Conservation (phyloP, 768 basidiomycete species). For the Pleurotus citrinopileatus region DNA sequence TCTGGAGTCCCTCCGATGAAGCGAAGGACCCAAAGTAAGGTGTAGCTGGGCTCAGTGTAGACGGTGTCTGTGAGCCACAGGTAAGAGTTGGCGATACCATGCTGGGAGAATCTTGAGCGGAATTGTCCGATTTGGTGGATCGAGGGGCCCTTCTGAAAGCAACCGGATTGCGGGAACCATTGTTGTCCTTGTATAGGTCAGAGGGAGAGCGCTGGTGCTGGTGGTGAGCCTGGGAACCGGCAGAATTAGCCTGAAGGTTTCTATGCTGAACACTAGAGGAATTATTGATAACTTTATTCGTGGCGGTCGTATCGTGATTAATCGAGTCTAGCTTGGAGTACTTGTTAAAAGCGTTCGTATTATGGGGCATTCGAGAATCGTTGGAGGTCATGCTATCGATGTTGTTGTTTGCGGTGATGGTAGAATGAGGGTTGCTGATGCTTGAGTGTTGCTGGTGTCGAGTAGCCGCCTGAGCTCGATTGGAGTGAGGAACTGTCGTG, state of each 20-base stretch:
- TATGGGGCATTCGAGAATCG: background rate
- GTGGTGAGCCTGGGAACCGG: constrained; percentile 13
- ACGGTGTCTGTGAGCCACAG: constrained; percentile 62
- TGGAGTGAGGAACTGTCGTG: constrained; percentile 6
- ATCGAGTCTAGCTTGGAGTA: constrained; percentile 14
- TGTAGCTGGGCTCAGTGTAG: constrained; percentile 68
- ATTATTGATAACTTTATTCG: constrained; percentile 15
- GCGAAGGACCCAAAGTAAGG: constrained; percentile 67
- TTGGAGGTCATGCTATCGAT: background rate
- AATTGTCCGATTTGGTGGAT: constrained; percentile 21
- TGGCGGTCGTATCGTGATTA: constrained; percentile 12
- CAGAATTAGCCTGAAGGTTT: constrained; percentile 19
- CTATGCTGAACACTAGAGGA: constrained; percentile 16
- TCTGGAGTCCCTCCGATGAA: constrained; percentile 10
- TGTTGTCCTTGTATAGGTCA: constrained; percentile 7
- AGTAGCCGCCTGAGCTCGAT: background rate
- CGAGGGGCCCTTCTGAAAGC: constrained; percentile 1
- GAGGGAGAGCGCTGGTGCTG: constrained; percentile 11
- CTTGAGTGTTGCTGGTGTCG: constrained; percentile 6
- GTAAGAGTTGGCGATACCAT: constrained; percentile 68
- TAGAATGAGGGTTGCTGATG: constrained; percentile 4
- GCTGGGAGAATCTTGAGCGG: constrained; percentile 43
- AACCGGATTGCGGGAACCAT: constrained; percentile 8
- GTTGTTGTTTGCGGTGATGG: background rate
- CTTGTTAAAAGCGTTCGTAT: constrained; percentile 10